Base-by-base conservation (phyloP, 495 filamentous ascomycete genomes). In the Penicillium manginii region DNA sequence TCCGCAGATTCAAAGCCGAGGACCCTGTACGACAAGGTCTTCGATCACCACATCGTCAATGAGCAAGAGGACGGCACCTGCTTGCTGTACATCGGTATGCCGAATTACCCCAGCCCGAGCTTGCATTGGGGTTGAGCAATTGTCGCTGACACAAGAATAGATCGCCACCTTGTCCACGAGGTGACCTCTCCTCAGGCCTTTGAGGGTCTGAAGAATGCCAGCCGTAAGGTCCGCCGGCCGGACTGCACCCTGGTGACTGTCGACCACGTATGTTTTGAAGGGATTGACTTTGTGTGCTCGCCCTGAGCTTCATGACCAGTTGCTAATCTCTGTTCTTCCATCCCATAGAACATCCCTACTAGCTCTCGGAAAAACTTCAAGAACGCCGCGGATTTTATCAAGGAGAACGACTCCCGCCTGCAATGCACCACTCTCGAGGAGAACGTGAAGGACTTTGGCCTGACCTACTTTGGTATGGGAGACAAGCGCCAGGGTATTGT, bases 111-210 rank as follows among this genome's bases (percentile, higher is more conserved):
- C 21, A 29, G 26, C 21, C 19, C 11, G 15, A 9, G 40, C n/a
- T 18, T 47, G 9, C 14, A 22, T 5, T 22, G 0, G 9, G 17
- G 12, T 18, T 19, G 21, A 47, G 9, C 18, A 47, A 23, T 47
- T 4, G 1, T 47, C 11, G 21, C 45, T 47, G 12, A 47, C 45
- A 47, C 10, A 4, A 14, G 17, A 47, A 63, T 69, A 88, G 91
- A 96, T 75, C 84, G 94, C 72, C 94, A 98, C 82, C 84, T 98
- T 37, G 91, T 97, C 54, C 94, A 98, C 70, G 94, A 98, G 82
- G 94, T 98, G 69, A 98, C 94, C 52, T 97, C 93, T 54, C 94
- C 94, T 46, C 94, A 98, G 90, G 94, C 94, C 40, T 98, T 98
- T 66, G 94, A 98, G 70, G 93, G 94, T 19, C 83, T 98, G 33